These are phyloP conservation scores for Ustilago xerochloae DNA, from an alignment of 1,284 basidiomycete species.

Conservation along the genomic window DNA sequence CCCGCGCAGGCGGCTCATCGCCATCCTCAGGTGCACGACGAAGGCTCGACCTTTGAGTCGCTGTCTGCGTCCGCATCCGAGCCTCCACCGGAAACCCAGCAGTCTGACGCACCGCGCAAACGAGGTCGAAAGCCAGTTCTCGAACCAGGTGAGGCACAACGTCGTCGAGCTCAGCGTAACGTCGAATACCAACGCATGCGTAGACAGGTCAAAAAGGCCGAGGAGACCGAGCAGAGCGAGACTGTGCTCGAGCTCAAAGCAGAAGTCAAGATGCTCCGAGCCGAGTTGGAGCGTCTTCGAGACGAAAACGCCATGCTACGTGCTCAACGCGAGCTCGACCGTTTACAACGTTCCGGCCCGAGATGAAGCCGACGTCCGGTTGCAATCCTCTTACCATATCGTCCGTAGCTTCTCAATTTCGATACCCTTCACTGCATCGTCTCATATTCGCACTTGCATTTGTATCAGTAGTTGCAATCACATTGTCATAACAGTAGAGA, in stretches of 20 bases:
- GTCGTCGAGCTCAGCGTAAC: slow-evolving; percentile 39
- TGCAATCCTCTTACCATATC: too few species aligned
- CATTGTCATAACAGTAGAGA: too few species aligned
- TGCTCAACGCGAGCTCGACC: slow-evolving; percentile 50
- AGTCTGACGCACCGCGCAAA: slow-evolving; percentile 19
- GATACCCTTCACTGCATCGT: too few species aligned
- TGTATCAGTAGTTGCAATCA: too few species aligned
- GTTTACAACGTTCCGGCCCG: slow-evolving; percentile 20
- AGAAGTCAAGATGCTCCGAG: slow-evolving; percentile 54
- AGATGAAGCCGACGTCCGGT: too few species aligned
- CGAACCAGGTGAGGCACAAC: slow-evolving; percentile 32
- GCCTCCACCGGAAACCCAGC: not conserved
- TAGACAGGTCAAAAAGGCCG: slow-evolving; percentile 38
- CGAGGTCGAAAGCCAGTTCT: slow-evolving; percentile 34
- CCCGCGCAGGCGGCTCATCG: not conserved
- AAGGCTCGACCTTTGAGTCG: not conserved
- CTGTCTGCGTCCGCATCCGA: not conserved
- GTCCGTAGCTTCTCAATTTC: too few species aligned
- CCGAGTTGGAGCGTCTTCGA: slow-evolving; percentile 54
- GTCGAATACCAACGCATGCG: slow-evolving; percentile 48
- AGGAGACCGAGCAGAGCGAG: slow-evolving; percentile 42
- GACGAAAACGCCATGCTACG: slow-evolving; percentile 59
- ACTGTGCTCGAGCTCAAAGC: slow-evolving; percentile 50
- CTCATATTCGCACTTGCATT: too few species aligned
- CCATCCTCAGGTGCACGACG: not conserved